Evolutionary conservation across 108 stramenopile genomes (phyloP), one percentile per base, ranked within the genome.

Genomic region (Stephanodiscus triporus): DNA sequence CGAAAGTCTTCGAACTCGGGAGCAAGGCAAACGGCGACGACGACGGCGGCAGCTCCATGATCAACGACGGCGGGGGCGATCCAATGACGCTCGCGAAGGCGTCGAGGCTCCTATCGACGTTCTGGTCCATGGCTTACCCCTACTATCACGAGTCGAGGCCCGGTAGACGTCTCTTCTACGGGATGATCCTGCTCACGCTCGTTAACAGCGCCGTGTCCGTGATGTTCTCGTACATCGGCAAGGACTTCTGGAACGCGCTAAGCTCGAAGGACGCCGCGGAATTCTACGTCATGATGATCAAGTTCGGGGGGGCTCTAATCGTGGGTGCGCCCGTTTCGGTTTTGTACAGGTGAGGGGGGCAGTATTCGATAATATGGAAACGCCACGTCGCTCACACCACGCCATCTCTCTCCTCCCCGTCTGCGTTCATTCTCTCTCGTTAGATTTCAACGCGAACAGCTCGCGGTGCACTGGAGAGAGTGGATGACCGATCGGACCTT

Each of bases 161-260:
- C 1, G 95, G 88, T 7, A 81, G 89, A 8, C 87, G 85, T 77
- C 68, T 96, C 24, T 89, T 98, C 63, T 83, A 78, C 19, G 92
- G 91, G 0, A 85, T 98, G 76, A 77, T 96, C 29, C 84, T 78
- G 7, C 62, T 97, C 49, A 96, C 93, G 1, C 76, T 98, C 0
- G 47, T 94, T 24, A 96, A 96, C 70, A 83, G 84, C 16, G 89
- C 89, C 42, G 96, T 98, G 1, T 83, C 81, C 19, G 96, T 98
- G 23, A 87, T 83, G 8, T 98, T 98, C 78, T 92, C 90, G 0
- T 98, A 93, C 77, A 70, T 97, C 29, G 89, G 92, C 22, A 86
- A 94, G 51, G 96, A 97, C 66, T 97, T 98, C 84, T 98, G 91
- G 91, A 95, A 92, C 62, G 95, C 96, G 0, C 71, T 97, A 38